A percentile compares a stretch with the other conserved stretches of the same genome.
Evolutionary conservation across 1,284 basidiomycete genomes (phyloP).

Genomic region (Rhodotorula sp.): DNA sequence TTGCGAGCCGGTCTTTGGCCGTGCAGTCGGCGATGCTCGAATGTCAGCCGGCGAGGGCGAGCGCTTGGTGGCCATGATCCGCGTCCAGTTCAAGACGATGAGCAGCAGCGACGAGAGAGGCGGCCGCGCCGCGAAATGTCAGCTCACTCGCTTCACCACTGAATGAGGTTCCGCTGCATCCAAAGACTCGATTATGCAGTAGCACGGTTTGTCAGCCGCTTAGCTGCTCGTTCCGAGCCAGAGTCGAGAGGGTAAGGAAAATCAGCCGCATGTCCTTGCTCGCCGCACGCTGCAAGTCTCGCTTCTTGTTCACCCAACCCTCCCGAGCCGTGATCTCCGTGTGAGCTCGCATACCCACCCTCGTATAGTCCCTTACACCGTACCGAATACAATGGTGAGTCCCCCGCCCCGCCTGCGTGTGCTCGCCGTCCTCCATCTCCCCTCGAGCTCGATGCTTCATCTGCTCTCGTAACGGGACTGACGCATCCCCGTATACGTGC

Average conservation of each 20-base stretch:
- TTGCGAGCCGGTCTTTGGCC: neutral
- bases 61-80: slow-evolving; percentile 1
- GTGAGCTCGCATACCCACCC: slow-evolving; percentile 32
- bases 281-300: no score
- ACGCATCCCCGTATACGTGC: neutral
- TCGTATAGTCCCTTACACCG: neutral
- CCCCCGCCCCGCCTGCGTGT: no score
- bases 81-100: neutral
- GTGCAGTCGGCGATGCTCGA: neutral
- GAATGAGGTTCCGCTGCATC: no score
- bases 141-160: no score
- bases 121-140: no score
- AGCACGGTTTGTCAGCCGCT: no score
- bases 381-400: slow-evolving; percentile 14
- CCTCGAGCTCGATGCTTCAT: neutral
- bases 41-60: neutral
- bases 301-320: neutral
- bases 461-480: neutral
- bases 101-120: no score
- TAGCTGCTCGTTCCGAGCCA: no score
- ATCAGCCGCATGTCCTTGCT: neutral
- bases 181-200: no score
- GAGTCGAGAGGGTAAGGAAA: neutral
- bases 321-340: slow-evolving; percentile 39
- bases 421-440: neutral